Conservation (phyloP, 768 basidiomycete genomes). For the Cantharellus anzutake region DNA sequence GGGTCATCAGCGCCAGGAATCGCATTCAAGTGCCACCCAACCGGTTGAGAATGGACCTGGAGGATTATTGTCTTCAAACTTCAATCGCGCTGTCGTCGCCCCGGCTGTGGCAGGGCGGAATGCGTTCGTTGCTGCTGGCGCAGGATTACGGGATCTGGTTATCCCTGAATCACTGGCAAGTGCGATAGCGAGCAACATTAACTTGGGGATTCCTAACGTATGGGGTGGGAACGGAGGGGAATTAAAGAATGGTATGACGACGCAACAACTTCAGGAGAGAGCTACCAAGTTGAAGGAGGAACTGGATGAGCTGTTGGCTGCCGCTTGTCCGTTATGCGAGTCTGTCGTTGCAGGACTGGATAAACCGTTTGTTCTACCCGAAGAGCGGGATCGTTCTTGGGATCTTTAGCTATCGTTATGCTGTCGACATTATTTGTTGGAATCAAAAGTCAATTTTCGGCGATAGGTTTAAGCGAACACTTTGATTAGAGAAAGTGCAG, state of each 20-base stretch:
- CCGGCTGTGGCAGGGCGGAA: conserved; percentile 5
- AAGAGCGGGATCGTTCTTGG: conserved; percentile 66
- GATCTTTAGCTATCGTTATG: conserved; percentile 25
- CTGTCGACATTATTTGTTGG: background rate
- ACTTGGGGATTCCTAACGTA: background rate
- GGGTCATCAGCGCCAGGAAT: conserved; percentile 35
- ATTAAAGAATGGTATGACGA: background rate
- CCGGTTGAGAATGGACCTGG: no score
- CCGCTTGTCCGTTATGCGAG: conserved; percentile 87
- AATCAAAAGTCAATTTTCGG: background rate
- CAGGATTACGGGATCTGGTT: conserved; percentile 78
- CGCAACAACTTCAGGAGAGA: conserved; percentile 28
- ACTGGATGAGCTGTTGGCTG: conserved; percentile 75
- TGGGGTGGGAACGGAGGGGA: conserved; percentile 21
- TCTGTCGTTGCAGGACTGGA: conserved; percentile 72
- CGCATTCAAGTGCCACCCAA: no score
- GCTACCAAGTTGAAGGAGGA: conserved; percentile 59
- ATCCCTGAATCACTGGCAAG: conserved; percentile 83
- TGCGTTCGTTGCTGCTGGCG: conserved; percentile 45
- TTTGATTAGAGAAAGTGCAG: background rate
- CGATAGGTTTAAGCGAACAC: no score
- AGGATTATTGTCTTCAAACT: conserved; percentile 57
- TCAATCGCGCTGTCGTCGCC: conserved; percentile 15
- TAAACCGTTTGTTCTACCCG: conserved; percentile 64
- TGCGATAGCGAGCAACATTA: conserved; percentile 27